Conservation (phyloP, 78 protist species). For the Dictyostelium intermedium region DNA sequence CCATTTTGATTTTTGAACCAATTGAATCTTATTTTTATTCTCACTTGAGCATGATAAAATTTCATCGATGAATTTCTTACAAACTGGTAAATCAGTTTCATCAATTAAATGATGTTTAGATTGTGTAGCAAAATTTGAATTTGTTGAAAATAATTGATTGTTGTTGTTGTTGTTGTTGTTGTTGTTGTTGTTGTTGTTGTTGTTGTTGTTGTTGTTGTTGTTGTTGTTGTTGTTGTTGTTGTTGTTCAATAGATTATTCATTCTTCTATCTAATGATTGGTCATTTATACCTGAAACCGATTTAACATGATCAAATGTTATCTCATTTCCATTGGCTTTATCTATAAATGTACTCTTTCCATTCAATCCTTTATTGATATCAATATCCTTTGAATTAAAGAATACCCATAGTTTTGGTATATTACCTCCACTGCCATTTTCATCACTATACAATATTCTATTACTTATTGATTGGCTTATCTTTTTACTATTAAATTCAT, state of each 20-base stretch:
- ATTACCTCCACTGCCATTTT: not conserved
- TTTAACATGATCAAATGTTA: not conserved
- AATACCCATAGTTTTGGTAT: conserved; percentile 60
- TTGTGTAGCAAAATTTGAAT: not conserved
- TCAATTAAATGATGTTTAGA: not conserved
- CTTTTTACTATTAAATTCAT: not conserved
- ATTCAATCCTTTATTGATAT: not conserved
- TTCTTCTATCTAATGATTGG: not conserved
- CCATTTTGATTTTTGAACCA: conserved; percentile 44
- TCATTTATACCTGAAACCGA: not conserved
- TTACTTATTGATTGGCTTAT: not conserved
- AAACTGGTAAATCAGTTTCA: conserved; percentile 39
- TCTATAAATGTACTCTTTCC: not conserved
- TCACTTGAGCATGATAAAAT: conserved; percentile 3
- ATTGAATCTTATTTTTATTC: not conserved
- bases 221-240: not conserved
- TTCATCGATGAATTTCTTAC: not conserved
- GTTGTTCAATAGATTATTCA: not conserved
- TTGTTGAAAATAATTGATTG: not conserved
- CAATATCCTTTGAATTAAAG: conserved; percentile 25
- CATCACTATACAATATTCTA: not conserved
- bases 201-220: not conserved
- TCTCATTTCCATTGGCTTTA: not conserved
- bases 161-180: not conserved
- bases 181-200: not conserved